Base-by-base conservation (phyloP, 2,329 filamentous ascomycete genomes). In the Magnaporthales sp. region DNA sequence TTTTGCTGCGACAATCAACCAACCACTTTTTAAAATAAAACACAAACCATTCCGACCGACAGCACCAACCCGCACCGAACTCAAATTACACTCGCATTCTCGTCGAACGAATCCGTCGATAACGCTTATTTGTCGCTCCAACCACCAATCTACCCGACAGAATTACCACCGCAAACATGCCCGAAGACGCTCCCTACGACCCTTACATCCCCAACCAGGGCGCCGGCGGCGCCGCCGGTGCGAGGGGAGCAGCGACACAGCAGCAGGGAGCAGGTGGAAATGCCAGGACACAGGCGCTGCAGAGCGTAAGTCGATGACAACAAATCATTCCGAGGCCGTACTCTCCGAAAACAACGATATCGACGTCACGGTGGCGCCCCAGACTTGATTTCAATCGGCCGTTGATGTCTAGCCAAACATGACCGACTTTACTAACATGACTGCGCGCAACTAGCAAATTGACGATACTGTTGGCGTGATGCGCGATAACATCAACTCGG, bases 401-500 rank as follows among this genome's bases (percentile, higher is more conserved):
- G 54, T 11, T n/a, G 54, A 7, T 58, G 24, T 22, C 6, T 26
- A 26, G 54, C n/a, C 54, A 22, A 58, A 58, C 11, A 58, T 26
- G 54, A 27, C 54, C n/a, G 54, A n/a, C 31, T 9, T 9, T 22
- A 19, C 62, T 64, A 31, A 62, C 60, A n/a, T 29, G 27, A 8
- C 8, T 46, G 11, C 24, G n/a, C 62, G 27, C 62, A 24, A 46
- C 22, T 77, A 99, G 95, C 91, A 98, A 96, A 97, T 99, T 80
- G 91, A 98, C 78, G 91, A 93, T 76, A 97, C 94, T 65, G 92
- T 97, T 74, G 90, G 90, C 76, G 91, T 95, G 72, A 97, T 99
- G 94, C 89, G 91, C 75, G 90, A 97, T 78, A 99, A 99, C 83
- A 96, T 99, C 84, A 93, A 93, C 83, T 96, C 95, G 80, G 92